A percentile compares a stretch with the other conserved stretches of the same genome.
phyloP scores from a whole-genome alignment of 805 yeast species.

The Metschnikowia chrysomelidarum region DNA sequence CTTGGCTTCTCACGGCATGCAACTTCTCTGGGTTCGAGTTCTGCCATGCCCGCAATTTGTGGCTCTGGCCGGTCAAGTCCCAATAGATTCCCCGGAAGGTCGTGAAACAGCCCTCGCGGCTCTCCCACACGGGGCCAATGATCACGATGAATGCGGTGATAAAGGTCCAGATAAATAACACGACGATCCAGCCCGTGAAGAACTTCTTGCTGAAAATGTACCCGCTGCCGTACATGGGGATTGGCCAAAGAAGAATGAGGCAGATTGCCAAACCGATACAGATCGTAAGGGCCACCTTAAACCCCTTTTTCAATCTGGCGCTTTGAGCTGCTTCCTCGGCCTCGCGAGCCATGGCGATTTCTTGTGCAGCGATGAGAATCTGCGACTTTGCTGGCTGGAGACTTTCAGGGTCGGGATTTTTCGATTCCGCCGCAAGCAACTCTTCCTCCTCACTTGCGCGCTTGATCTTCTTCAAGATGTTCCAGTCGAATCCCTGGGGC shows the following conservation, averaged over 20 bases:
- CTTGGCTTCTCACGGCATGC: slow-evolving; percentile 70
- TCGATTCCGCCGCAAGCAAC: slow-evolving; percentile 42
- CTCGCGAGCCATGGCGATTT: slow-evolving; percentile 27
- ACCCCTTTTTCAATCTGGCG: slow-evolving; percentile 49
- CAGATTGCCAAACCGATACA: slow-evolving; percentile 61
- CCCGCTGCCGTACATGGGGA: slow-evolving; percentile 86
- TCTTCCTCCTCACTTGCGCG: slow-evolving; percentile 75
- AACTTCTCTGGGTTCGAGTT: slow-evolving; percentile 64
- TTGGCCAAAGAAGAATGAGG: slow-evolving; percentile 78
- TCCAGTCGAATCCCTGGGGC: slow-evolving; percentile 76
- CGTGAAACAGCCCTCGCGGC: slow-evolving; percentile 60
- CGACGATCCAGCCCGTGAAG: slow-evolving; percentile 87
- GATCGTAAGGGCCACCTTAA: slow-evolving; percentile 57
- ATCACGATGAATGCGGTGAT: slow-evolving; percentile 60
- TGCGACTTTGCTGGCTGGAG: slow-evolving; percentile 39
- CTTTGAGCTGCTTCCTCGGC: slow-evolving; percentile 45
- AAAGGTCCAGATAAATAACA: slow-evolving; percentile 79
- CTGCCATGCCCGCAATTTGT: slow-evolving; percentile 77
- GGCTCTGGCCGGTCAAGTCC: slow-evolving; percentile 75
- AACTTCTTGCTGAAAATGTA: slow-evolving; percentile 72
- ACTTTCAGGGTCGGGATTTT: slow-evolving; percentile 28
- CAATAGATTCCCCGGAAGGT: slow-evolving; percentile 80
- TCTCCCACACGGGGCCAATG: slow-evolving; percentile 70
- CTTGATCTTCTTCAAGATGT: slow-evolving; percentile 53
- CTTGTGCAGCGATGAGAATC: slow-evolving; percentile 36